These are phyloP conservation scores for Backusella liffmaniae DNA, from an alignment of 192 early-diverging fungal species.

Conservation along the genomic window DNA sequence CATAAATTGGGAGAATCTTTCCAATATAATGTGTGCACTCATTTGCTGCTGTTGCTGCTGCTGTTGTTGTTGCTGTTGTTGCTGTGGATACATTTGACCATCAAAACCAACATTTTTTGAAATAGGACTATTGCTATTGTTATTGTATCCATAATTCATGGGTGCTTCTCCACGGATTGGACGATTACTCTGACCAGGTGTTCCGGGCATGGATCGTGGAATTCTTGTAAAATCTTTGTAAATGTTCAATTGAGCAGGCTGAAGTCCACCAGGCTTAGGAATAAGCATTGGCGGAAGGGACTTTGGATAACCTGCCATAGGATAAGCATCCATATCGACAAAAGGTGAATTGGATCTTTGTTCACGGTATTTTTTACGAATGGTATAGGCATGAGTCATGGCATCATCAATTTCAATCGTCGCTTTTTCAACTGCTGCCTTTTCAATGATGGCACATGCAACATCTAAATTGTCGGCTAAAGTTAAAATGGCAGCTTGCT, in stretches of 20 bases:
- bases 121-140: background rate
- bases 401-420: slow-evolving; percentile 86
- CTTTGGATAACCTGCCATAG: slow-evolving; percentile 74
- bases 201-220: background rate
- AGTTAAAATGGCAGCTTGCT: slow-evolving; percentile 80
- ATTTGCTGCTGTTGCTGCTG: background rate
- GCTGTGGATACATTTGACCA: background rate
- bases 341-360: slow-evolving; percentile 75
- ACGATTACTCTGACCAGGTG: background rate
- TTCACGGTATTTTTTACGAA: slow-evolving; percentile 87
- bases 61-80: background rate
- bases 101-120: background rate
- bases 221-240: slow-evolving; percentile 84
- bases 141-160: background rate
- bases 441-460: slow-evolving; percentile 92
- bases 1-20: slow-evolving; percentile 62
- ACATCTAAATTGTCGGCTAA: slow-evolving; percentile 93
- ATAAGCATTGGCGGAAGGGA: slow-evolving; percentile 85
- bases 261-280: slow-evolving; percentile 80
- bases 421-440: slow-evolving; percentile 93
- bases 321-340: slow-evolving; percentile 80
- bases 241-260: slow-evolving; percentile 71
- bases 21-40: slow-evolving; percentile 52
- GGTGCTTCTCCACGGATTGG: background rate
- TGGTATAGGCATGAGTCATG: slow-evolving; percentile 62